These are phyloP conservation scores for Pascua guehoae DNA, from an alignment of 1,284 basidiomycete species.

Conservation along the genomic window DNA sequence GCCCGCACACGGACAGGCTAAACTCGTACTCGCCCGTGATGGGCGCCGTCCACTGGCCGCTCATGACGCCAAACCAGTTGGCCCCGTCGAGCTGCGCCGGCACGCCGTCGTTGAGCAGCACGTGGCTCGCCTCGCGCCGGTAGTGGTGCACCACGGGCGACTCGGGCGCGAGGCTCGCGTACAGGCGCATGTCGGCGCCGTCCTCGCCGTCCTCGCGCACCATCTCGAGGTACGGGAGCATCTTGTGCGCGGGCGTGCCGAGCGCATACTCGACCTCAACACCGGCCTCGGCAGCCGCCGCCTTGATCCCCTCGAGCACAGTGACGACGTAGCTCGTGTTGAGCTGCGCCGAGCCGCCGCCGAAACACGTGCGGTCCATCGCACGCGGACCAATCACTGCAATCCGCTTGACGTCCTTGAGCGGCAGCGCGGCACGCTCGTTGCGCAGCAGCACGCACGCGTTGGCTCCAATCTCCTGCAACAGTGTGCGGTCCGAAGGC, in stretches of 20 bases:
- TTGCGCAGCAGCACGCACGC: constrained; percentile 59
- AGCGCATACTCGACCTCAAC: constrained; percentile 49
- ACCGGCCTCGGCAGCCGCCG: constrained; percentile 40
- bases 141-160: neutral
- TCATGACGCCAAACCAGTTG: neutral
- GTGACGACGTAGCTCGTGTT: constrained; percentile 53
- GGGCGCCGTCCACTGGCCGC: constrained; percentile 1
- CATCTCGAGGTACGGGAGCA: constrained; percentile 9
- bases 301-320: constrained; percentile 53
- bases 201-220: constrained; percentile 7
- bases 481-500: constrained; percentile 16
- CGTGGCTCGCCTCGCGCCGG: neutral
- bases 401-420: constrained; percentile 37
- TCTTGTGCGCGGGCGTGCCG: constrained; percentile 7
- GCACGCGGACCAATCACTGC: constrained; percentile 62
- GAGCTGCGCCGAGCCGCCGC: constrained; percentile 53
- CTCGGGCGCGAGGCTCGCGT: neutral
- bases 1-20: constrained; percentile 11
- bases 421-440: constrained; percentile 22
- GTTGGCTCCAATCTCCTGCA: constrained; percentile 44
- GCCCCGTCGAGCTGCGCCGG: neutral
- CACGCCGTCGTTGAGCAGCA: constrained; percentile 10
- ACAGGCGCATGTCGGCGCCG: constrained; percentile 6
- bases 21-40: constrained; percentile 18
- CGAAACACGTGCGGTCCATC: constrained; percentile 55